phyloP scores from a whole-genome alignment of 331 rosid genomes.

The Arachis monticola region DNA sequence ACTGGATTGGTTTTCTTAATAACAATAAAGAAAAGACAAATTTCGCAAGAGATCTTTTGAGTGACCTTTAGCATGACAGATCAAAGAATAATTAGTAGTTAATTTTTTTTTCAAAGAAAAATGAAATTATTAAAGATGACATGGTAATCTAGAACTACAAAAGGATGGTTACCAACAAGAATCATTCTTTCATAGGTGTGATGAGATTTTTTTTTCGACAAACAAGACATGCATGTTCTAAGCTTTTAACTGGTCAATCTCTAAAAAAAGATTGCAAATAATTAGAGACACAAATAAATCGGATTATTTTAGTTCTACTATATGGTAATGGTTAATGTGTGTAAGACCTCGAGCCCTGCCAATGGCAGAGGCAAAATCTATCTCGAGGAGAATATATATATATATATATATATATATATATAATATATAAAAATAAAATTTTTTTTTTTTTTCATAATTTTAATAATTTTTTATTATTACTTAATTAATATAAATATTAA shows the following conservation, averaged over 20 bases:
- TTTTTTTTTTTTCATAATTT: too few relatives aligned
- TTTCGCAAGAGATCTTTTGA: too few relatives aligned
- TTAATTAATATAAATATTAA: too few relatives aligned
- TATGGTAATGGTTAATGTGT: conserved; percentile 18
- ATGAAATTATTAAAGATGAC: not conserved
- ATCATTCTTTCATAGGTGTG: conserved; percentile 54
- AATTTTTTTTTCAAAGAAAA: too few relatives aligned
- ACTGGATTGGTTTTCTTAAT: not conserved
- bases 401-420: too few relatives aligned
- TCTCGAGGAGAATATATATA: conserved; percentile 45
- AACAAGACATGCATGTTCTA: conserved; percentile 57
- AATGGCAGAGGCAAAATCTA: conserved; percentile 57
- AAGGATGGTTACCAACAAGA: conserved; percentile 39
- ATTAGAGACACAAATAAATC: conserved; percentile 7
- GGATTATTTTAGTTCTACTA: conserved; percentile 24
- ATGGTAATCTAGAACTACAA: too few relatives aligned
- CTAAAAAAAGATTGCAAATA: not conserved
- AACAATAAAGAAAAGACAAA: not conserved
- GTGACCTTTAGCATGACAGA: too few relatives aligned
- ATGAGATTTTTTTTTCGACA: conserved; percentile 44
- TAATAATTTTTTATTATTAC: too few relatives aligned
- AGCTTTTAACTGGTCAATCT: conserved; percentile 54
- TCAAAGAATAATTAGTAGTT: conserved; percentile 18
- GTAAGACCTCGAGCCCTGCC: conserved; percentile 67
- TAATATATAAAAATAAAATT: too few relatives aligned